phyloP scores from a whole-genome alignment of 2,329 filamentous ascomycete genomes.

The Ascochyta viciae-villosae region DNA sequence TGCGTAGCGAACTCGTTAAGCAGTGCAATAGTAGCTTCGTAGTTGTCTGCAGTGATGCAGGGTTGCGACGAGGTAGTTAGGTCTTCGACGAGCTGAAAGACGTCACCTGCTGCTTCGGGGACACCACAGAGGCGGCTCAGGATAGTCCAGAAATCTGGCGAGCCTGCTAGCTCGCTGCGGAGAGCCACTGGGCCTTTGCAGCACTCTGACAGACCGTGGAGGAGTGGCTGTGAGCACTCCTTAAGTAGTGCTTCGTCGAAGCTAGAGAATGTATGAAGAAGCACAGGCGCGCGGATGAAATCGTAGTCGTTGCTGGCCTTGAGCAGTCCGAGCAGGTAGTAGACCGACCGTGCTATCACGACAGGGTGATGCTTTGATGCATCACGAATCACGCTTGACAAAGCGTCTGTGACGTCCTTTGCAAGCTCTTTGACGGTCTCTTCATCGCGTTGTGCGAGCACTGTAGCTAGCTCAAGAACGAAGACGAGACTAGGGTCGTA shows the following conservation, averaged over 20 bases:
- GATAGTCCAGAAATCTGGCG: conserved; percentile 96
- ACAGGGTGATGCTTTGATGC: conserved; percentile 79
- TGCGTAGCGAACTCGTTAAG: conserved; percentile 90
- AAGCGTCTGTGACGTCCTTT: conserved; percentile 77
- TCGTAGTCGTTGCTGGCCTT: conserved; percentile 88
- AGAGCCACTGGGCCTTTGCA: conserved; percentile 79
- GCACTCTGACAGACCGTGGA: conserved; percentile 81
- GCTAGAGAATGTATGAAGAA: conserved; percentile 89
- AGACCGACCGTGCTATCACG: conserved; percentile 82
- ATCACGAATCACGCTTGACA: conserved; percentile 85
- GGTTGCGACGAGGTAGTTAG: conserved; percentile 74
- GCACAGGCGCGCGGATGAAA: conserved; percentile 88
- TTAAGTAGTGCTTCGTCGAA: conserved; percentile 80
- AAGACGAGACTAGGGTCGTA: conserved; percentile 92
- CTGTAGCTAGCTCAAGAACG: conserved; percentile 87
- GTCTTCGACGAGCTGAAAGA: conserved; percentile 86
- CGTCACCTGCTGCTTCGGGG: conserved; percentile 73
- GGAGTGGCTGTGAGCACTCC: conserved; percentile 75
- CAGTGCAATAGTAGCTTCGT: conserved; percentile 83
- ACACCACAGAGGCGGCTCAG: conserved; percentile 76
- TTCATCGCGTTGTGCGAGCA: conserved; percentile 77
- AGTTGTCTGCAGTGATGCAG: conserved; percentile 93
- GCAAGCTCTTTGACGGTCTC: conserved; percentile 76
- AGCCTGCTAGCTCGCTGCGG: conserved; percentile 91
- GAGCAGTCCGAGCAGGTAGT: conserved; percentile 83